A percentile compares a stretch with the other conserved stretches of the same genome.
These are phyloP conservation scores for Trichoderma virens DNA, from an alignment of 495 filamentous ascomycete species.

Conservation along the genomic window DNA sequence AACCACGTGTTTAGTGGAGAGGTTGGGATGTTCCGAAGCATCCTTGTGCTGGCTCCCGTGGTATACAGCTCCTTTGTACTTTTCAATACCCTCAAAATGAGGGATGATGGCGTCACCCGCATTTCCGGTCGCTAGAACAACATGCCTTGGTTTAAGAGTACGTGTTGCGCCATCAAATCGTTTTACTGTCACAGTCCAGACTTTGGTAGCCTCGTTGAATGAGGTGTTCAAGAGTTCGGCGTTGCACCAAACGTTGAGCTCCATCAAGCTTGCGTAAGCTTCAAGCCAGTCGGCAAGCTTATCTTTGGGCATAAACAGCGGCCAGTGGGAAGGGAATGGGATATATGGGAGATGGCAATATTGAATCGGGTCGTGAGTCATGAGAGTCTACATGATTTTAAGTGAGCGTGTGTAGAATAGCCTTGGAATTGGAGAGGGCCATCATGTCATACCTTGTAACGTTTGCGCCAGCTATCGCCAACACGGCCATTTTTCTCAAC, in stretches of 20 bases:
- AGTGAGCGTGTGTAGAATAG: no score
- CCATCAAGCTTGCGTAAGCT: constrained; percentile 53
- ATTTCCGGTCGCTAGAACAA: constrained; percentile 60
- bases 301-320: constrained; percentile 59
- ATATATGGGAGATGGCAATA: constrained; percentile 62
- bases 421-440: neutral
- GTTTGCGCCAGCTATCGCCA: constrained; percentile 61
- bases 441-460: constrained; percentile 26
- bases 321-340: constrained; percentile 54
- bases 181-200: constrained; percentile 41
- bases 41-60: constrained; percentile 48
- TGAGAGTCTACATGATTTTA: constrained; percentile 21
- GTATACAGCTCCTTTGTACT: constrained; percentile 35
- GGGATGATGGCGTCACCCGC: constrained; percentile 57
- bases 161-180: constrained; percentile 35
- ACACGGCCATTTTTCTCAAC: constrained; percentile 54
- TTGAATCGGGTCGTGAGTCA: constrained; percentile 60
- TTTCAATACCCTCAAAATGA: constrained; percentile 43
- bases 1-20: constrained; percentile 19
- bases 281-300: constrained; percentile 69
- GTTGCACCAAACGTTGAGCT: constrained; percentile 59
- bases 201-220: constrained; percentile 40
- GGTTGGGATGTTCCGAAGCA: constrained; percentile 18
- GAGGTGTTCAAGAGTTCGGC: constrained; percentile 39
- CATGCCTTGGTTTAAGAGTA: constrained; percentile 42